These are phyloP conservation scores for Hordeum marinum DNA, from an alignment of 176 grass and related monocot genomes.

Conservation along the genomic window DNA sequence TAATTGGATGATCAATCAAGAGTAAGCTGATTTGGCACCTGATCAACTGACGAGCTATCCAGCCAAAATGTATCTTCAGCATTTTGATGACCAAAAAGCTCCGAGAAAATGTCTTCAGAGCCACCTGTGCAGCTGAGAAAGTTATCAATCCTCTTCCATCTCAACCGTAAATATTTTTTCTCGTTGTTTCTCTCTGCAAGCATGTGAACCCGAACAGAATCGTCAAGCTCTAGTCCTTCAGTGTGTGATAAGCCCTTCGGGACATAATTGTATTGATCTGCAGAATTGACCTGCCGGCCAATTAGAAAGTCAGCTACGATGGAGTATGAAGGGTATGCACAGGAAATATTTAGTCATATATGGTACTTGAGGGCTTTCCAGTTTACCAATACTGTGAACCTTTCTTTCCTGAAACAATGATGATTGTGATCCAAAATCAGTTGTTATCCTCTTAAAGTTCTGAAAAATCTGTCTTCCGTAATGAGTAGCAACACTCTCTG, in stretches of 20 bases:
- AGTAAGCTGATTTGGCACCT: conserved; percentile 46
- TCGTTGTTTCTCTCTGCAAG: conserved; percentile 8
- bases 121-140: conserved; percentile 36
- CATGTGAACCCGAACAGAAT: conserved; percentile 5
- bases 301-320: conserved; percentile 33
- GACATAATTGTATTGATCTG: conserved; percentile 27
- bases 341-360: conserved; percentile 18
- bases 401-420: conserved; percentile 64
- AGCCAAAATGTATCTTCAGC: conserved; percentile 91
- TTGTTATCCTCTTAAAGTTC: conserved; percentile 84
- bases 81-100: conserved; percentile 61
- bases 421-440: conserved; percentile 47
- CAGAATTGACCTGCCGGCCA: conserved; percentile 56
- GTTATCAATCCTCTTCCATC: conserved; percentile 75
- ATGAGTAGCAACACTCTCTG: conserved; percentile 88
- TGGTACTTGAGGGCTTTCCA: conserved; percentile 50
- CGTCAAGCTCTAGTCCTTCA: conserved; percentile 21
- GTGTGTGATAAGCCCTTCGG: conserved; percentile 19
- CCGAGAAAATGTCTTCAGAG: conserved; percentile 62
- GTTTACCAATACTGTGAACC: conserved; percentile 98
- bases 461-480: conserved; percentile 87
- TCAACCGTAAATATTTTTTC: conserved; percentile 53
- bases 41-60: conserved; percentile 90
- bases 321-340: not conserved
- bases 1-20: conserved; percentile 18